Percentiles rank a stretch among this genome's conserved stretches.
Conservation (phyloP, 768 basidiomycete genomes). For the Suillus ampliporus region DNA sequence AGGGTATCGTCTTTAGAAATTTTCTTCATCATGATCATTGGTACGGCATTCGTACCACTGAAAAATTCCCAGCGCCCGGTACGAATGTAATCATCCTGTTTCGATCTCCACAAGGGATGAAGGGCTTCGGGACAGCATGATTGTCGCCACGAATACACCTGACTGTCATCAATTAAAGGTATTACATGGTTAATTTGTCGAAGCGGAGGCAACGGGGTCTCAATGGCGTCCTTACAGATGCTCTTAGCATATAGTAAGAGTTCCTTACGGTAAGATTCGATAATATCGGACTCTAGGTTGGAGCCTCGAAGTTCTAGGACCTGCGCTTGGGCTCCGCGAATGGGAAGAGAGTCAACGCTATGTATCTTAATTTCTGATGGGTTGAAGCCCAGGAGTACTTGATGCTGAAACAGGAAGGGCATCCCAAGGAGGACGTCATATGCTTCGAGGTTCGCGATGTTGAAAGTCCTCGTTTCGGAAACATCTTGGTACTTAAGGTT, state of each 20-base stretch:
- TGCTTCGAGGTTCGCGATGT: slow-evolving; percentile 42
- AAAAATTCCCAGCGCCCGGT: slow-evolving; percentile 38
- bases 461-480: no score
- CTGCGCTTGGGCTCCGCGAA: slow-evolving; percentile 18
- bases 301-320: not conserved
- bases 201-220: slow-evolving; percentile 37
- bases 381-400: slow-evolving; percentile 35
- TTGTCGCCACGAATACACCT: slow-evolving; percentile 41
- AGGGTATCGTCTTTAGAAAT: slow-evolving; percentile 22
- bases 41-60: slow-evolving; percentile 32
- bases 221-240: slow-evolving; percentile 31
- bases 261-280: slow-evolving; percentile 18
- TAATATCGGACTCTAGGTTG: not conserved
- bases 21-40: slow-evolving; percentile 42
- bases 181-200: slow-evolving; percentile 44
- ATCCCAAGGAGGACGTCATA: slow-evolving; percentile 49
- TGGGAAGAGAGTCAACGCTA: slow-evolving; percentile 16
- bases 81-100: slow-evolving; percentile 34
- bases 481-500: slow-evolving; percentile 23
- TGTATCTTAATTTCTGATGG: slow-evolving; percentile 23
- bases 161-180: slow-evolving; percentile 36
- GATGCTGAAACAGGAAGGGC: slow-evolving; percentile 43
- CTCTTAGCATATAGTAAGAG: slow-evolving; percentile 33
- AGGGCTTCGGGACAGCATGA: slow-evolving; percentile 43
- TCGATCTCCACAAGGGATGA: slow-evolving; percentile 30